A percentile compares a stretch with the other conserved stretches of the same genome.
These are phyloP conservation scores for Pyrenophora teres DNA, from an alignment of 2,329 filamentous ascomycete genomes.

Conservation along the genomic window DNA sequence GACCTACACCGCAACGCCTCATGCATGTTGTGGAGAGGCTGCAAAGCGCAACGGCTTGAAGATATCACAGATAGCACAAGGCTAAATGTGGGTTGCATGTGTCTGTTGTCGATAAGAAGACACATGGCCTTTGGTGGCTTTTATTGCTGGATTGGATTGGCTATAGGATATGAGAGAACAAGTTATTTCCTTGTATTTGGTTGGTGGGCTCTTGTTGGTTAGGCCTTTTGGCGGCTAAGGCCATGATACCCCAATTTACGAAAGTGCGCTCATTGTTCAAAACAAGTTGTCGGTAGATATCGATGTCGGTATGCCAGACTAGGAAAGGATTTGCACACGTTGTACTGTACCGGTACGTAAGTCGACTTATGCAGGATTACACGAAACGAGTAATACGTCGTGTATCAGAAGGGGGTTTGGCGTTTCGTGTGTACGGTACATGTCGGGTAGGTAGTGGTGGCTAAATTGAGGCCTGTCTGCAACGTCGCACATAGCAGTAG, in stretches of 20 bases:
- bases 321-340: not conserved
- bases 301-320: too few relatives aligned
- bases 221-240: not conserved
- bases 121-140: not conserved
- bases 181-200: not conserved
- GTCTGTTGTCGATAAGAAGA: too few relatives aligned
- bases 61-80: not conserved
- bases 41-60: conserved; percentile 29
- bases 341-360: not conserved
- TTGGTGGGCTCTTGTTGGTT: not conserved
- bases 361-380: conserved; percentile 1
- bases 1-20: conserved; percentile 59
- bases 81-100: too few relatives aligned
- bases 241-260: conserved; percentile 5
- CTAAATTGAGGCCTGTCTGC: conserved; percentile 17
- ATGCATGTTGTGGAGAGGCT: conserved; percentile 58
- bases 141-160: not conserved
- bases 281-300: too few relatives aligned
- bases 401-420: not conserved
- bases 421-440: not conserved
- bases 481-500: conserved; percentile 11
- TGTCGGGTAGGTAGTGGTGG: conserved; percentile 11
- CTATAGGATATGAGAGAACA: conserved; percentile 3
- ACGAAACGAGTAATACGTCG: conserved; percentile 4
- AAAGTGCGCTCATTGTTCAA: not conserved